Evolutionary conservation across 768 basidiomycete genomes (phyloP).

Genomic region (Strobilomyces echinocephalus): DNA sequence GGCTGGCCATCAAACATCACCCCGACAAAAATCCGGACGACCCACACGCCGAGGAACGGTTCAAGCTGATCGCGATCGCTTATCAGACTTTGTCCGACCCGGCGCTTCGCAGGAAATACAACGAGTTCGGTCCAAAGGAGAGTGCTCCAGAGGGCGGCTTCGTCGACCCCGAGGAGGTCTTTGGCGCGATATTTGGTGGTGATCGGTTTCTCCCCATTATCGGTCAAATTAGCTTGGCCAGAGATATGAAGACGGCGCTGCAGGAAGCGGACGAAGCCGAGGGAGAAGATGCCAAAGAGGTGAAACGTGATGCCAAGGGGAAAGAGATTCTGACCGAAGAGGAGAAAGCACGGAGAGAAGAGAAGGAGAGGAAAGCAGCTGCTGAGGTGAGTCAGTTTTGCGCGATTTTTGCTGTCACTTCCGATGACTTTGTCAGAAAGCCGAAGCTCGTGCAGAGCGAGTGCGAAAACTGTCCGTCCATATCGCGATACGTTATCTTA

Average conservation of each 20-base stretch:
- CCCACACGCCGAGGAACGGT: conserved; percentile 79
- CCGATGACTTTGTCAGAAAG: conserved; percentile 50
- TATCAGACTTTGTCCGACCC: conserved; percentile 84
- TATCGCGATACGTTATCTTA: background rate
- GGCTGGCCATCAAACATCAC: conserved; percentile 85
- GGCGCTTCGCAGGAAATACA: conserved; percentile 74
- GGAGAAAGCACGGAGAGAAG: conserved; percentile 69
- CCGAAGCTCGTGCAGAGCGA: conserved; percentile 70
- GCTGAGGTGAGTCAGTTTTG: conserved; percentile 52
- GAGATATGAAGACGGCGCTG: conserved; percentile 89
- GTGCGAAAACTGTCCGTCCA: conserved; percentile 54
- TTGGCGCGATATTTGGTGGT: conserved; percentile 84
- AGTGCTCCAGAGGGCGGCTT: conserved; percentile 78
- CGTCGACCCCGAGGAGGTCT: conserved; percentile 81
- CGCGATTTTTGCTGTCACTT: conserved; percentile 1
- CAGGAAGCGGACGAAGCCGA: conserved; percentile 81
- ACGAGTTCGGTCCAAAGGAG: conserved; percentile 85
- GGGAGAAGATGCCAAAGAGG: conserved; percentile 37
- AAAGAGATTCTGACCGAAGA: conserved; percentile 57
- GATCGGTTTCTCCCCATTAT: conserved; percentile 84
- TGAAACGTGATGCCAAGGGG: conserved; percentile 49
- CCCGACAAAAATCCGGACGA: conserved; percentile 92
- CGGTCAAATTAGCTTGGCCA: conserved; percentile 80
- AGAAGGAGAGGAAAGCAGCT: conserved; percentile 58
- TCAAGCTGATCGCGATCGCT: conserved; percentile 87